Percentiles rank a stretch among this genome's conserved stretches.
These are phyloP conservation scores for Calcarisporium arbuscula DNA, from an alignment of 2,329 filamentous ascomycete genomes.

Conservation along the genomic window DNA sequence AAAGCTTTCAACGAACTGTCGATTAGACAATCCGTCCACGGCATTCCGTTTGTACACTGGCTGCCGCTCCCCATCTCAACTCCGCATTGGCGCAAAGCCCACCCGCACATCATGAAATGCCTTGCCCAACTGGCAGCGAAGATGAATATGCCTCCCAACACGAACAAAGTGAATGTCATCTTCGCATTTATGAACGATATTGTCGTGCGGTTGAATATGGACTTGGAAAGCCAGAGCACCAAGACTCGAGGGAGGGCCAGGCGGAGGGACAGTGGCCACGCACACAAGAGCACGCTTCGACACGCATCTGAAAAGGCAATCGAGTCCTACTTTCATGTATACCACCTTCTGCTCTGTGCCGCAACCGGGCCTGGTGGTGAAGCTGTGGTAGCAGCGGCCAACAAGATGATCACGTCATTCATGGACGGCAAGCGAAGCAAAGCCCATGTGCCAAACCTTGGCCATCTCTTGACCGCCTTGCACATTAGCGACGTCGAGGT, in stretches of 20 bases:
- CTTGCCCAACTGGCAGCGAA: not conserved
- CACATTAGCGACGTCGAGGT: conserved; percentile 38
- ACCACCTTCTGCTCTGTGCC: conserved; percentile 43
- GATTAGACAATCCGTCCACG: conserved; percentile 35
- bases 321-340: conserved; percentile 45
- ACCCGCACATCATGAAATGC: conserved; percentile 13
- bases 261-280: not conserved
- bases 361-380: conserved; percentile 19
- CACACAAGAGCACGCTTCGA: conserved; percentile 31
- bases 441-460: conserved; percentile 37
- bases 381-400: conserved; percentile 25
- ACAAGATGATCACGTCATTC: conserved; percentile 32
- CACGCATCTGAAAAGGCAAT: conserved; percentile 47
- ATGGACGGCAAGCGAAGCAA: conserved; percentile 33
- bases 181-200: conserved; percentile 45
- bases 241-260: not conserved
- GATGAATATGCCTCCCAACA: conserved; percentile 5
- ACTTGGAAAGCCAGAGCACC: conserved; percentile 6
- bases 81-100: conserved; percentile 36
- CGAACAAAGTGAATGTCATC: conserved; percentile 28
- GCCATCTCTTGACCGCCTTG: conserved; percentile 39
- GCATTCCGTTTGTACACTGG: conserved; percentile 34
- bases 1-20: conserved; percentile 29
- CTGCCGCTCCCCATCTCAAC: conserved; percentile 39
- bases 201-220: conserved; percentile 39